Conservation (phyloP, 805 yeast species). For the Candida railenensis region DNA sequence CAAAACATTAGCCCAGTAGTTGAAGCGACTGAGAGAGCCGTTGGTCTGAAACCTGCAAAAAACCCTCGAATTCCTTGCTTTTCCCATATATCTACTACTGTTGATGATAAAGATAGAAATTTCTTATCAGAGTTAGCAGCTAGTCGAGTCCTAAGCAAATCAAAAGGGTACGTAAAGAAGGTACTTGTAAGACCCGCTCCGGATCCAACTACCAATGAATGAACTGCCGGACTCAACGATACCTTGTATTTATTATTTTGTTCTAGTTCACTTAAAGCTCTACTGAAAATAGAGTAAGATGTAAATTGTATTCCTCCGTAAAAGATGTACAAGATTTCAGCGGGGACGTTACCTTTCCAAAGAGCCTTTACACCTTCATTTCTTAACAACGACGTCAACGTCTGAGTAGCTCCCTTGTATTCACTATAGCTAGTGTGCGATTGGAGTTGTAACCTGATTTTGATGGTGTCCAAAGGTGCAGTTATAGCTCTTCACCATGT, state of each 20-base stretch:
- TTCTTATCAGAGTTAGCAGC: slow-evolving; percentile 56
- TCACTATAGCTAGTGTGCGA: slow-evolving; percentile 16
- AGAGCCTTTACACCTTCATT: slow-evolving; percentile 73
- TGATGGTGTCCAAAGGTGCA: slow-evolving; percentile 79
- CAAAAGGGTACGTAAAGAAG: slow-evolving; percentile 79
- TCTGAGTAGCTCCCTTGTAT: slow-evolving; percentile 28
- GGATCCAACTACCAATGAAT: slow-evolving; percentile 64
- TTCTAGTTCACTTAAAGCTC: slow-evolving; percentile 32
- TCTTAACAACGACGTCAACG: slow-evolving; percentile 43
- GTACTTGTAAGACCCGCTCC: slow-evolving; percentile 78
- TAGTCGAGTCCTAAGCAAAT: slow-evolving; percentile 80
- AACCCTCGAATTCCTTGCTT: slow-evolving; percentile 36
- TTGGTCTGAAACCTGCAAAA: slow-evolving; percentile 49
- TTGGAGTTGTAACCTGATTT: slow-evolving; percentile 71
- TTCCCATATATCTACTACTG: slow-evolving; percentile 24
- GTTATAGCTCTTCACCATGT: slow-evolving; percentile 46
- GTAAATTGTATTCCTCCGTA: slow-evolving; percentile 89
- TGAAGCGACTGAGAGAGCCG: slow-evolving; percentile 63
- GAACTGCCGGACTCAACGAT: slow-evolving; percentile 34
- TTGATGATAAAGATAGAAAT: slow-evolving; percentile 36
- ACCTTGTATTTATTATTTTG: slow-evolving; percentile 6
- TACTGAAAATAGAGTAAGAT: slow-evolving; percentile 58
- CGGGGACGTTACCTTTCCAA: slow-evolving; percentile 98
- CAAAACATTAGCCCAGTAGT: slow-evolving; percentile 76
- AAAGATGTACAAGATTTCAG: slow-evolving; percentile 76